Evolutionary conservation across 169 alveolate species (phyloP), one percentile per base, ranked within the genome.

Genomic region (Cryptosporidium sp.): DNA sequence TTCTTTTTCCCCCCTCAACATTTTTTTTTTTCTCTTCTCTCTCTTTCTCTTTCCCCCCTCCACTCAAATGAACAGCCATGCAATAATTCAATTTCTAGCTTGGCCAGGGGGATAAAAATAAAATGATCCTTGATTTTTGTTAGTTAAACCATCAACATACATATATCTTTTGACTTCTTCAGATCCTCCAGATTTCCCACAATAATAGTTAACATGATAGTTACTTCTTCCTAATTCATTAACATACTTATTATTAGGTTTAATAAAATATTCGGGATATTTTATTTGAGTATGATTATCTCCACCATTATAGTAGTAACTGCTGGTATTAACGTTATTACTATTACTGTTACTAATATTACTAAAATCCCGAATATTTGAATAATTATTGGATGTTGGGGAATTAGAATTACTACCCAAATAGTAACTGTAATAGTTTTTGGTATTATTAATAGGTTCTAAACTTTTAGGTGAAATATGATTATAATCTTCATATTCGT

Each of bases 91-190:
- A 56, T 12, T 65, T 33, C 72, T 33, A 5, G 72, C 72, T 37
- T 31, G 51, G 31, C 72, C 52, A 9, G 42, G 31, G 72, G 67
- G 37, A 9, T n/a, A 56, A 56, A 35, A 31, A n/a, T 65, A 65
- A 16, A 21, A 65, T 3, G 72, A 65, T 12, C 48, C 26, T 31
- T 21, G 53, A 65, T 65, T 65, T 31, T 31, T 37, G 23, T 56
- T 56, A 65, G 72, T 33, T 23, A 65, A 2, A 12, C 72, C 72
- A 12, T 65, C 72, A 65, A 65, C 51, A 31, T 65, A 65, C 7
- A 37, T 37, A 65, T 33, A 65, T 33, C 51, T 65, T 37, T 29
- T 65, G 5, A 65, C 72, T 37, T 65, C 53, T n/a, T 65, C 72
- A 37, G 26, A 16, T 65, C 51, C 52, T 65, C 53, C 72, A 8